Base-by-base conservation (phyloP, 345 rosid genomes). In the Turritis glabra region DNA sequence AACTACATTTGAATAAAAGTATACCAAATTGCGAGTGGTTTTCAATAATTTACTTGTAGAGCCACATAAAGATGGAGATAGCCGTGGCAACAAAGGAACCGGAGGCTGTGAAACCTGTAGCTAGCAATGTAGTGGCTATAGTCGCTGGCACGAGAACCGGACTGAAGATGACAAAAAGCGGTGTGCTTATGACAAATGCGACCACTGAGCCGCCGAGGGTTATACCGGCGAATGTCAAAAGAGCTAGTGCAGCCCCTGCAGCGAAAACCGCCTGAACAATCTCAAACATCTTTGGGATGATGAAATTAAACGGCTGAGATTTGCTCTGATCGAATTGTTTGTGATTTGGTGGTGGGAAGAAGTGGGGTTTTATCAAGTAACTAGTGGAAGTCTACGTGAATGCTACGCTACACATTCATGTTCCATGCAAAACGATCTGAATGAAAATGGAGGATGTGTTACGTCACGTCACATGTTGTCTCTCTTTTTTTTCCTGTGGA, bases 131-230 rank as follows among this genome's bases (percentile, higher is more conserved):
- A 17, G 75, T 74, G 0, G 87, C 71, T 65, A 90, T 76, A 15
- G 87, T 79, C 2, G 93, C 92, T 5, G 97, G 97, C 68, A 93
- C 86, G 22, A 93, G 83, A 37, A 93, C 84, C 0, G 97, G 98
- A 70, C 97, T 90, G 88, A 85, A 89, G 17, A 90, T 75, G 56
- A 93, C 78, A 41, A 93, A 69, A 50, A 93, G 80, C 0, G 96
- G 97, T 12, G 92, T 88, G 75, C 84, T 87, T 2, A 90, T 57
- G 72, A 83, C 81, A 37, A 90, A 82, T 7, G 73, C 86, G 22
- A 93, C 81, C 60, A 82, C 88, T 1, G 97, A 86, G 41, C 85
- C 90, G 11, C 77, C 85, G 0, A 93, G 80, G 33, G 79, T 84
- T 67, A 90, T 54, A 14, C 90, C 88, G 3, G 97, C 82, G 62